These are phyloP conservation scores for Suillus fuscotomentosus DNA, from an alignment of 768 basidiomycete species.

Conservation along the genomic window DNA sequence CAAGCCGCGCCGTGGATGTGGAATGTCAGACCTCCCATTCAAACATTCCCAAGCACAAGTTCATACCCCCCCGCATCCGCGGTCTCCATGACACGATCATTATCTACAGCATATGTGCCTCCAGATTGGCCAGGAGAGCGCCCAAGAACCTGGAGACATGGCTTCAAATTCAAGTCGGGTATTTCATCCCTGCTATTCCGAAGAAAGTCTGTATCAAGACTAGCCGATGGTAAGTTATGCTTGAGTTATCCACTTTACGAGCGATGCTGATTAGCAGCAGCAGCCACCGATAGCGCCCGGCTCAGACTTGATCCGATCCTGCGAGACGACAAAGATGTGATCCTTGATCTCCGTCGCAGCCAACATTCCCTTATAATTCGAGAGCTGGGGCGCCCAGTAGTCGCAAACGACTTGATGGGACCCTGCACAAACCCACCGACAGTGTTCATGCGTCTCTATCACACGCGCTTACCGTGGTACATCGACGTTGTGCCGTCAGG, in stretches of 20 bases:
- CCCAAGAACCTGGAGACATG: conserved; percentile 28
- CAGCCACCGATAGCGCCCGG: conserved; percentile 23
- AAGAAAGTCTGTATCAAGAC: conserved; percentile 12
- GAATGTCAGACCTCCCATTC: conserved; percentile 17
- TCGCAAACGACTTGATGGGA: conserved; percentile 51
- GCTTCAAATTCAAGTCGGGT: conserved; percentile 32
- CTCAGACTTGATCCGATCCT: conserved; percentile 23
- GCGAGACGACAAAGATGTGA: conserved; percentile 28
- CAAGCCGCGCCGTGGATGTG: conserved; percentile 11
- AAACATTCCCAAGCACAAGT: conserved; percentile 11
- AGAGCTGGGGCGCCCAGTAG: conserved; percentile 41
- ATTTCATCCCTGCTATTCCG: conserved; percentile 31
- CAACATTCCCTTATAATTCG: conserved; percentile 43
- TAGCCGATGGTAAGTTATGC: conserved; percentile 18
- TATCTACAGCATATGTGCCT: conserved; percentile 7
- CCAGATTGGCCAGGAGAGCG: conserved; percentile 18
- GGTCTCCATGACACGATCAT: background rate
- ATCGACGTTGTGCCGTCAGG: conserved; percentile 49
- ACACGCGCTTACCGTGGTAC: conserved; percentile 63
- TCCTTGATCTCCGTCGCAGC: conserved; percentile 49
- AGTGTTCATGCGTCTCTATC: conserved; percentile 52
- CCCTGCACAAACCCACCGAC: conserved; percentile 53
- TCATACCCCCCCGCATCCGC: conserved; percentile 20
- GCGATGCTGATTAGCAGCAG: conserved; percentile 9
- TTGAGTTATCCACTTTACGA: background rate